Evolutionary conservation across 2,329 filamentous ascomycete species (phyloP), one percentile per base, ranked within the genome.

Genomic region (Colletotrichum lupini): DNA sequence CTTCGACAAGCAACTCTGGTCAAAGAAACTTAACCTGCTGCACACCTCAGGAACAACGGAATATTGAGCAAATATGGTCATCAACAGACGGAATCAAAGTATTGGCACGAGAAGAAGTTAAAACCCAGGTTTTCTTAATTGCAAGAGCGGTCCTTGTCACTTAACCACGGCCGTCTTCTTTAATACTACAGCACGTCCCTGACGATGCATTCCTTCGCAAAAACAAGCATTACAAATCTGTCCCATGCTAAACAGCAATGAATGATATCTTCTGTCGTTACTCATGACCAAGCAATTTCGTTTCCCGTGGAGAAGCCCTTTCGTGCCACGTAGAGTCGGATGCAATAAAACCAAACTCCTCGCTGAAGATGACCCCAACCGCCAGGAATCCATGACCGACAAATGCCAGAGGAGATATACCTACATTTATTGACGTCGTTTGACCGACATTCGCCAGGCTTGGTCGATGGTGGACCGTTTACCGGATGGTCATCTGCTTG

Each of bases 401-500:
- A 76, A 78, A 82, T 82, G 81, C 82, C 80, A 84, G 81, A 84
- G 81, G 82, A 81, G 79, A 80, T 80, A 86, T 87, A 87, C 85
- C 82, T 87, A 87, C 85, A 84, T 80, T 84, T 81, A 77, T 79
- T 67, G 72, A 72, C 74, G 72, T 75, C 67, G 67, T 77, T 76
- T 74, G 69, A 73, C 68, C 72, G 68, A 74, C 62, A 73, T 74
- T 68, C 63, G 72, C 62, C 72, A 72, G 68, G 62, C 73, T 73
- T 72, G 71, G 57, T 66, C 55, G 52, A 30, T 57, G 19, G 37
- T 57, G 19, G 37, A 35, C 46, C 66, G 72, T 79, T 89, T 91
- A 97, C 81, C 94, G 92, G 82, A 96, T 96, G 58, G 95, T 98
- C 93, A 98, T 97, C 84, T 96, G 94, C 92, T 98, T 98, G 81